phyloP scores from a whole-genome alignment of 495 filamentous ascomycete genomes.

The Neurospora sp. region DNA sequence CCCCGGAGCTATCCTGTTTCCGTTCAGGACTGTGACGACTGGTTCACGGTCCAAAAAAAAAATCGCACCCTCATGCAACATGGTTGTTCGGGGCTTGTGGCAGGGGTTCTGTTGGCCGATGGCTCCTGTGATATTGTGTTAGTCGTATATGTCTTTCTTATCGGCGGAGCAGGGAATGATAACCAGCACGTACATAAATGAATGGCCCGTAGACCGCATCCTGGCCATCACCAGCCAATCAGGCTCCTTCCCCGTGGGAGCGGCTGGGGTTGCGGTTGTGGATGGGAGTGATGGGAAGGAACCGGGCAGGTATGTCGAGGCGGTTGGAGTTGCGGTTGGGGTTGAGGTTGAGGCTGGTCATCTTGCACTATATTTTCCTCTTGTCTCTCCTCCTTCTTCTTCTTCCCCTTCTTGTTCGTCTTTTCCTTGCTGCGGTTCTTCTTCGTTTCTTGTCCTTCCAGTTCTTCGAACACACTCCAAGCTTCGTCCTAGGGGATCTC shows the following conservation, averaged over 20 bases:
- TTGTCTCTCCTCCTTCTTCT: not conserved
- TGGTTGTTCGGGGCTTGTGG: not conserved
- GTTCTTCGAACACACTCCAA: not conserved
- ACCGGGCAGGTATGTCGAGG: not conserved
- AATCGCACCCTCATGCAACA: not conserved
- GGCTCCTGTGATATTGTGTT: not conserved
- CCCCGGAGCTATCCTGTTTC: not conserved
- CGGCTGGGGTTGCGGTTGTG: not conserved
- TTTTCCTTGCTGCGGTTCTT: not conserved
- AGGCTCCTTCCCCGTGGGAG: not conserved
- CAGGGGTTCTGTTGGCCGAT: not conserved
- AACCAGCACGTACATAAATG: not conserved
- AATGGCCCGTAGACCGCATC: not conserved
- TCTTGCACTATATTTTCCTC: not conserved
- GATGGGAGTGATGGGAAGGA: not conserved
- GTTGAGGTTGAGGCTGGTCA: not conserved
- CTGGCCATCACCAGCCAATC: not conserved
- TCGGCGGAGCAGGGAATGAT: not conserved
- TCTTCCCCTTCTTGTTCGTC: not conserved
- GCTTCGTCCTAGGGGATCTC: not conserved
- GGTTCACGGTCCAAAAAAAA: not conserved
- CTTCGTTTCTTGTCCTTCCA: not conserved
- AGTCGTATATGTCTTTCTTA: not conserved
- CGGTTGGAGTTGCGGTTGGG: not conserved
- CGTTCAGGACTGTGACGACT: not conserved